Base-by-base conservation (phyloP, 306 rosid species). In the Cucurbita pepo region DNA sequence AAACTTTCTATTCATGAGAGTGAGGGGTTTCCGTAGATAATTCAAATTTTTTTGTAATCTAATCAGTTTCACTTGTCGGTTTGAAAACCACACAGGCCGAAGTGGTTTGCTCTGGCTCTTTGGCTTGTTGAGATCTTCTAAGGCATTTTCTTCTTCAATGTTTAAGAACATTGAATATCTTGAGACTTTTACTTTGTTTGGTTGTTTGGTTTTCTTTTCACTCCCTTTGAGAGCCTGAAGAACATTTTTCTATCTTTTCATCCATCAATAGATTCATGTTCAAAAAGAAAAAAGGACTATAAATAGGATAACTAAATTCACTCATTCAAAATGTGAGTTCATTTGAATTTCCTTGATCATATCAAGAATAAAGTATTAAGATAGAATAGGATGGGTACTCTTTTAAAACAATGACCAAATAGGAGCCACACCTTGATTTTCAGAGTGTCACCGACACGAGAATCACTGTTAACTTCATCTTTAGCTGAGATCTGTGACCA, bases 341-440 rank as follows among this genome's bases (percentile, higher is more conserved):
- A 51, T 21, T 45, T 22, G 22, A 48, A 69, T 30, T 69, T 47
- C 43, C 25, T 25, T 22, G 21, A 4, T 12, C 53, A 48, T 48
- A 10, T 40, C 19, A 63, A 19, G 53, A 34, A 53, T 18, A 71
- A 54, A 53, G 38, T 53, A 71, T n/a, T 37, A 54, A 53, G 34
- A 67, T 22, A 67, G 34, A 47, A 47, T 15, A 47, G 38, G 3
- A 67, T 10, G 52, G 16, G 18, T 38, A 44, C 54, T 66, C 38
- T 67, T 47, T 43, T 69, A 25, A 69, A 50, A 50, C 58, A 50
- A 69, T 41, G 58, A 13, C 36, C 8, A n/a, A 69, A 48, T 65
- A 58, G 72, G 50, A 73, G 76, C 72, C 50, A 45, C 62, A 88
- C 98, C 96, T 83, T 85, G 73, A 58, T 78, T 80, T 82, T 87